These are phyloP conservation scores for Apiospora pterosperma DNA, from an alignment of 2,329 filamentous ascomycete genomes.

Conservation along the genomic window DNA sequence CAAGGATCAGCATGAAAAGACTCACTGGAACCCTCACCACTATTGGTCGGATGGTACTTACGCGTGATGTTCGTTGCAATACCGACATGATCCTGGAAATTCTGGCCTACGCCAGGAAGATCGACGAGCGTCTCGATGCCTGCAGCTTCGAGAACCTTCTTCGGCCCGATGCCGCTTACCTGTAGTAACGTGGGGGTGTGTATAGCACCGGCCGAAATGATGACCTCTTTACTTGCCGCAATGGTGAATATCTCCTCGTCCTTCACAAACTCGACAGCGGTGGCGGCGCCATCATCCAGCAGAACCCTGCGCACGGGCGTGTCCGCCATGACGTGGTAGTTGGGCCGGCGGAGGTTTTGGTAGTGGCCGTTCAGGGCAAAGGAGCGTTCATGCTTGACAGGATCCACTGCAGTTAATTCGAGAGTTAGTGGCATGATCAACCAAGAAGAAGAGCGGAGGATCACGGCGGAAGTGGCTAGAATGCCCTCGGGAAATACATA, in stretches of 20 bases:
- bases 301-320: slow-evolving; percentile 27
- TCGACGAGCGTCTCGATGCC: slow-evolving; percentile 39
- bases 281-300: slow-evolving; percentile 22
- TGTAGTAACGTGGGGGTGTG: slow-evolving; percentile 35
- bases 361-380: slow-evolving; percentile 37
- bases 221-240: slow-evolving; percentile 35
- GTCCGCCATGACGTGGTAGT: slow-evolving; percentile 27
- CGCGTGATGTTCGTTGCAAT: slow-evolving; percentile 10
- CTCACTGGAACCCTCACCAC: too few species aligned
- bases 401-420: slow-evolving; percentile 26
- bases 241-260: slow-evolving; percentile 16
- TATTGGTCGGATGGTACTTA: not conserved
- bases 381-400: slow-evolving; percentile 30
- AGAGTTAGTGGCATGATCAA: not conserved
- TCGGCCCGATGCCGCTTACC: slow-evolving; percentile 35
- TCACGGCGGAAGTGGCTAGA: too few species aligned
- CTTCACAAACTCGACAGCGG: slow-evolving; percentile 26
- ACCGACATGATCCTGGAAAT: slow-evolving; percentile 43
- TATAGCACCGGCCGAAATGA: slow-evolving; percentile 39
- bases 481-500: not conserved
- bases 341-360: slow-evolving; percentile 25
- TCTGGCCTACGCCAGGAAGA: slow-evolving; percentile 44
- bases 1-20: not conserved
- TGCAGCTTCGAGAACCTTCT: slow-evolving; percentile 36
- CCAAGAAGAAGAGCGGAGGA: not conserved